Base-by-base conservation (phyloP, 345 rosid species). In the Ceriops decandra region DNA sequence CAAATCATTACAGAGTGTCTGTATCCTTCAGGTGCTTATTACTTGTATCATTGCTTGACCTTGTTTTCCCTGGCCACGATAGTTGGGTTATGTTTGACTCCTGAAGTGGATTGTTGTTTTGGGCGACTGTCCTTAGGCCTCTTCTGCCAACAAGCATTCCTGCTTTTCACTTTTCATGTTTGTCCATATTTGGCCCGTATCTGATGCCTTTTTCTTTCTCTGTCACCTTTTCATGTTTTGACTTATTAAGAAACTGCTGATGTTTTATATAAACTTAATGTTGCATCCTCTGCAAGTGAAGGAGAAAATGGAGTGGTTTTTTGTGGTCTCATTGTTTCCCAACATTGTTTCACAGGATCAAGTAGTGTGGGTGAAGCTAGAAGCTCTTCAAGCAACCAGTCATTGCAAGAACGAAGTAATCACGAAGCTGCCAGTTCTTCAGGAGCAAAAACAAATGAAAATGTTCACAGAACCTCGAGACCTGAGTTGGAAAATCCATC, bases 331-430 rank as follows among this genome's bases (percentile, higher is more conserved):
- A 51, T 64, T 21, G 33, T 60, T 22, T 54, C 30, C 60, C 57
- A 60, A 33, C 10, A 47, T 33, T 64, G 62, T 62, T 62, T 38
- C 9, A 17, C 69, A 82, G 86, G 83, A 26, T 72, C 77, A 53
- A 67, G 74, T 71, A 68, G 68, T 57, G 71, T 60, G 15, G 75
- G 72, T 2, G 80, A 78, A 67, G 70, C 80, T 51, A 75, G 77
- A 38, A 66, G 80, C 69, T 57, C 77, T 6, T 20, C 31, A 0
- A 66, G 63, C 33, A 62, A 24, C 36, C 85, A 72, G 53, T 75
- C 69, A 20, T 58, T 71, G 52, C 83, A 77, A 57, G 85, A 72
- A 42, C 76, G 36, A 62, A 57, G 68, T 64, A 56, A 52, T 36
- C 77, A 56, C 24, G 68, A 68, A 27, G 69, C 69, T 5, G 71